A percentile compares a stretch with the other conserved stretches of the same genome.
phyloP scores from a whole-genome alignment of 345 rosid species.

The Dovyalis caffra region DNA sequence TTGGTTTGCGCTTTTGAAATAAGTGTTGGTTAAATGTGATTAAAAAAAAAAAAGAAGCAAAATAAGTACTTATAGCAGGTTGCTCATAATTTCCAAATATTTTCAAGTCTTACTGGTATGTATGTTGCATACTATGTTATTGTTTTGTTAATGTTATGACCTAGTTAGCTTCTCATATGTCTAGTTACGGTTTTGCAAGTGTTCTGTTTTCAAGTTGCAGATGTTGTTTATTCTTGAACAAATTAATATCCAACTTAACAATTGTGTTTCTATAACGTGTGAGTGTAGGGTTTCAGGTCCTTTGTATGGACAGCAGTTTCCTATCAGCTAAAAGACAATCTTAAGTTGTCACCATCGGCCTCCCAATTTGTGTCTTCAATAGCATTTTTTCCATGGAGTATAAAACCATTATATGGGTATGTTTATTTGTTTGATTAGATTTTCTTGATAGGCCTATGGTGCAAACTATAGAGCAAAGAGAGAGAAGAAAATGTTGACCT shows the following conservation, averaged over 20 bases:
- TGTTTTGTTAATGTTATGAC: background rate
- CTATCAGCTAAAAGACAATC: conserved; percentile 86
- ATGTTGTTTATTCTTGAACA: background rate
- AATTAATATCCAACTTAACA: background rate
- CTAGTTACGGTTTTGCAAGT: background rate
- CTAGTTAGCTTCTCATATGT: background rate
- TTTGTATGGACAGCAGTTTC: conserved; percentile 99
- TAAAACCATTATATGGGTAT: conserved; percentile 95
- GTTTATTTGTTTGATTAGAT: background rate
- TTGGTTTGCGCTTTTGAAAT: background rate
- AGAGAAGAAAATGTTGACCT: background rate
- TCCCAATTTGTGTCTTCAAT: conserved; percentile 82
- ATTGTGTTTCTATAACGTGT: conserved; percentile 2
- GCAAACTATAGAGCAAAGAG: background rate
- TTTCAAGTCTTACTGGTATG: background rate
- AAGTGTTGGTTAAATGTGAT: too few species aligned
- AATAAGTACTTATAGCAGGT: background rate
- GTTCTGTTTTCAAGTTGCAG: background rate
- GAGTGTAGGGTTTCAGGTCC: conserved; percentile 86
- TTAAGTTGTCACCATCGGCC: conserved; percentile 89
- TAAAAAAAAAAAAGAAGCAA: too few species aligned
- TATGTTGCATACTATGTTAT: background rate
- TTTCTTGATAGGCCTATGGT: background rate
- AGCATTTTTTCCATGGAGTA: conserved; percentile 95
- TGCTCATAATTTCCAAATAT: background rate